phyloP scores from a whole-genome alignment of 2,329 filamentous ascomycete species.

The Fusarium annulatum region DNA sequence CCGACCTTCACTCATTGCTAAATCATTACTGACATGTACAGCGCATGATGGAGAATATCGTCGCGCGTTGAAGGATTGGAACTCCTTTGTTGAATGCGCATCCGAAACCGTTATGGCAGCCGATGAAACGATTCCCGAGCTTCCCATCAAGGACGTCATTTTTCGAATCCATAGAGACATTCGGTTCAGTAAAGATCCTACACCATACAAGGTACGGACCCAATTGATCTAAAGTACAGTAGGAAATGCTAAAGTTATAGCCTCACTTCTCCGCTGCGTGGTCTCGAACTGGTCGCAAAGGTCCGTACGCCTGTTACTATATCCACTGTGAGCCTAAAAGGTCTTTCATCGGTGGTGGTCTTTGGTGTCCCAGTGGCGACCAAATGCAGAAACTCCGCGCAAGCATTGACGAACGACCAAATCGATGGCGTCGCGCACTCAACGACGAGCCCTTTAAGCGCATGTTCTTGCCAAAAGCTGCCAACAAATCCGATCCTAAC shows the following conservation, averaged over 20 bases:
- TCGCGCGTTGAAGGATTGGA: slow-evolving; percentile 82
- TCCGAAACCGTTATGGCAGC: slow-evolving; percentile 75
- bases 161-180: slow-evolving; percentile 91
- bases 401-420: slow-evolving; percentile 79
- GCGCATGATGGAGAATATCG: slow-evolving; percentile 85
- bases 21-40: slow-evolving; percentile 50
- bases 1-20: background rate
- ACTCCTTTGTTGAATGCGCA: slow-evolving; percentile 78
- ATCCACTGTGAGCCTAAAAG: slow-evolving; percentile 79
- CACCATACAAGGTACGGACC: slow-evolving; percentile 81
- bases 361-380: slow-evolving; percentile 80
- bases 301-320: slow-evolving; percentile 89
- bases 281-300: slow-evolving; percentile 88
- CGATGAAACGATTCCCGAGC: slow-evolving; percentile 86
- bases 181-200: slow-evolving; percentile 84
- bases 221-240: background rate
- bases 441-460: slow-evolving; percentile 69
- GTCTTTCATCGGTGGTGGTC: slow-evolving; percentile 81
- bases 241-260: slow-evolving; percentile 52
- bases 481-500: slow-evolving; percentile 52
- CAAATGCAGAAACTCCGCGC: slow-evolving; percentile 75
- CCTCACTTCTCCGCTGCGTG: slow-evolving; percentile 87
- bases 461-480: slow-evolving; percentile 67
- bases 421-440: slow-evolving; percentile 75
- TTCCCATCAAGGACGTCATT: slow-evolving; percentile 86